Conservation (phyloP, 257 asterid genomes). For the Pogostemon cablin region DNA sequence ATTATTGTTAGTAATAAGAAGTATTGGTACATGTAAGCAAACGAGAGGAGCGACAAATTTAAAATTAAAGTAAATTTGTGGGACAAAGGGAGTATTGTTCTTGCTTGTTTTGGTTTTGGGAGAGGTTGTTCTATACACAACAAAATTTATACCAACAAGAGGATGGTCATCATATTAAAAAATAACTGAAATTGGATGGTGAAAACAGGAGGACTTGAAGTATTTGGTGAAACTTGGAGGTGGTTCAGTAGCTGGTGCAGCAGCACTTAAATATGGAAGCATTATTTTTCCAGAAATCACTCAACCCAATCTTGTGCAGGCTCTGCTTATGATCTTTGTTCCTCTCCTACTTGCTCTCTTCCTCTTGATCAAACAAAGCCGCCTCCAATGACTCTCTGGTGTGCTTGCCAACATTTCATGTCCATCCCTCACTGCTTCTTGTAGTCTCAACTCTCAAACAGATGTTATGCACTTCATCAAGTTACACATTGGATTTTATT, state of each 20-base stretch:
- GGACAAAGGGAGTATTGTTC: too few relatives aligned
- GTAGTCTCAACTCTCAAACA: not conserved
- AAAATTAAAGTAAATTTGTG: too few relatives aligned
- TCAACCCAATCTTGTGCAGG: conserved; percentile 49
- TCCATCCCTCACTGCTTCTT: not conserved
- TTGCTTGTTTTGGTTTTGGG: too few relatives aligned
- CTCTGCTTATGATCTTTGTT: conserved; percentile 51
- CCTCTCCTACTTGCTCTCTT: conserved; percentile 50
- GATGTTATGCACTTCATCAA: too few relatives aligned
- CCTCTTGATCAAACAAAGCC: conserved; percentile 55
- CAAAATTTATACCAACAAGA: too few relatives aligned
- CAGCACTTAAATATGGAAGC: conserved; percentile 71
- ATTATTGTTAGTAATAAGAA: too few relatives aligned
- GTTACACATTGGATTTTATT: not conserved
- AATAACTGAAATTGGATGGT: too few relatives aligned
- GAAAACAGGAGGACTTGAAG: conserved; percentile 52
- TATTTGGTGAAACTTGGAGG: conserved; percentile 62
- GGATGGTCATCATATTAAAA: too few relatives aligned
- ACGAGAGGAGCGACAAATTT: too few relatives aligned
- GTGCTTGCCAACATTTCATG: not conserved
- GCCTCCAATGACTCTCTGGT: not conserved
- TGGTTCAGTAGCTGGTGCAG: conserved; percentile 65
- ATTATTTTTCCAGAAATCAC: conserved; percentile 55
- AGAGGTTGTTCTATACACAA: too few relatives aligned
- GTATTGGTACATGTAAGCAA: too few relatives aligned